Evolutionary conservation across 177 flowering plant species (phyloP).

Genomic region (Tripterygium wilfordii): DNA sequence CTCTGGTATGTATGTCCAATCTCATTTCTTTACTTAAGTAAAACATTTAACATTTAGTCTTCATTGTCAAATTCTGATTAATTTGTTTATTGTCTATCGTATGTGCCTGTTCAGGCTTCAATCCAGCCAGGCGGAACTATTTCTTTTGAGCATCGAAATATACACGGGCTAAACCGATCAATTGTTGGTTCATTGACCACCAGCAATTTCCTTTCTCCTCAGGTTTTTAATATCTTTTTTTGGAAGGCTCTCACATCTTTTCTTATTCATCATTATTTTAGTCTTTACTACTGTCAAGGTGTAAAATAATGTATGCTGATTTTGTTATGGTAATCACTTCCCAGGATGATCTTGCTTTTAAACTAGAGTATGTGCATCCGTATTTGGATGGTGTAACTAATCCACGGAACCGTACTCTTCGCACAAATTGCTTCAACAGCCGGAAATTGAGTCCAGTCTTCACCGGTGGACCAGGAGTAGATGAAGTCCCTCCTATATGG

Average conservation of each 20-base stretch:
- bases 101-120: conserved; percentile 63
- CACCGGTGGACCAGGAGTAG: conserved; percentile 97
- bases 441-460: conserved; percentile 96
- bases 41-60: too few species aligned
- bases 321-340: background rate
- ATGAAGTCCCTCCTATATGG: conserved; percentile 99
- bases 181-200: conserved; percentile 89
- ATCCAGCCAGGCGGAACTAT: conserved; percentile 97
- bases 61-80: conserved; percentile 1
- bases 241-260: too few species aligned
- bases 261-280: background rate
- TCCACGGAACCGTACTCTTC: conserved; percentile 84
- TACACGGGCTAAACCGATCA: conserved; percentile 87
- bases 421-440: conserved; percentile 87
- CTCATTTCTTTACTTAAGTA: background rate
- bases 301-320: background rate
- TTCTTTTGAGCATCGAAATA: conserved; percentile 90
- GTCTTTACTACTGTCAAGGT: background rate
- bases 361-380: conserved; percentile 97
- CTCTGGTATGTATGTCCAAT: conserved; percentile 50
- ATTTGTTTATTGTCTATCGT: background rate
- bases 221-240: conserved; percentile 34
- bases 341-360: conserved; percentile 98
- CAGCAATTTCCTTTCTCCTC: conserved; percentile 95
- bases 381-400: conserved; percentile 80